Evolutionary conservation across 129 eudicot genomes (phyloP), one percentile per base, ranked within the genome.

Genomic region (Centella asiatica): DNA sequence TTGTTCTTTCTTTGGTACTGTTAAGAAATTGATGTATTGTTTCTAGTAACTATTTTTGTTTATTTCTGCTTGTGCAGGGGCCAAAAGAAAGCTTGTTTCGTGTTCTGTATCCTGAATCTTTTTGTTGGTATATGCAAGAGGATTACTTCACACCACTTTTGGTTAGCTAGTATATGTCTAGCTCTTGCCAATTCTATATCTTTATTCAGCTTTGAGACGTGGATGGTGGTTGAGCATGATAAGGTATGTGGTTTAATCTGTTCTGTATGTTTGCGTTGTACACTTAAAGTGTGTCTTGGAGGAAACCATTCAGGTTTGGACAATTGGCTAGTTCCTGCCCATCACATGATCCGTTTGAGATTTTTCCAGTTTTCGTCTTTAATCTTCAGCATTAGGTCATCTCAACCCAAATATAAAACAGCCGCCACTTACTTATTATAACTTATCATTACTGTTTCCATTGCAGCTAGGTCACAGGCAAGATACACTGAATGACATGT

Each of bases 221-320:
- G 92, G 89, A 76, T 92, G 90, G 96, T 92, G 34, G 75, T 80
- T 74, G 96, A 84, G 66, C 96, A 92, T 69, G 92, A 87, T 53
- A 92, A 92, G 96, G 99, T 92, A 71, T 56, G 86, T 67, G 59
- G 59, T 23, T 19, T 11, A 26, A 2, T 22, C 11, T 18, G 3
- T 29, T 42, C 8, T 65, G 6, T 56, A 48, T 22, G 12, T 69
- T n/a, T 53, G 20, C 19, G 14, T 59, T 48, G 6, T n/a, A 52
- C 6, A 24, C 19, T 20, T 44, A 22, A 31, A 6, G 61, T 27
- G 6, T 64, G 48, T 48, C 18, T 44, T 34, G 47, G 19, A 34
- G 6, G 32, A 58, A 59, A 48, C 5, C 57, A 5, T 44, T 10
- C n/a, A 23, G 28, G 1, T 40, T 44, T 19, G 33, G 27, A 40